Conservation (phyloP, 2,329 filamentous ascomycete species). For the Pseudogymnoascus sp. region DNA sequence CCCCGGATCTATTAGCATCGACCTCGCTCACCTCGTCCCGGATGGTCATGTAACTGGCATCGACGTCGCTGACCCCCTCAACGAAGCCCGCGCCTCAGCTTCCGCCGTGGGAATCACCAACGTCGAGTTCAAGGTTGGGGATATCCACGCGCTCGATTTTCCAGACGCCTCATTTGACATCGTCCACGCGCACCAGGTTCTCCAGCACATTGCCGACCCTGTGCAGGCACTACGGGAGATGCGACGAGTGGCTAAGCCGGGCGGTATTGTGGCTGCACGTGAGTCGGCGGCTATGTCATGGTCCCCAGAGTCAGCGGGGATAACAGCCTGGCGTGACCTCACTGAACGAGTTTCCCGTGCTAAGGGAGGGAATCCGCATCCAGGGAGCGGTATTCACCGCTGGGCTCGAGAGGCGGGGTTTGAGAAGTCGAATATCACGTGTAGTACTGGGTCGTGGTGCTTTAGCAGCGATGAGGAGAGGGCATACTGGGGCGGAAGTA, state of each 20-base stretch:
- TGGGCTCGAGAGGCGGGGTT: slow-evolving; percentile 17
- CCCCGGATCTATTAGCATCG: slow-evolving; percentile 40
- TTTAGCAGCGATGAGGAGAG: slow-evolving; percentile 9
- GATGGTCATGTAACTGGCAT: slow-evolving; percentile 34
- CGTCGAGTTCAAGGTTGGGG: slow-evolving; percentile 17
- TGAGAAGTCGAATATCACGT: slow-evolving; percentile 6
- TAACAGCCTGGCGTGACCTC: slow-evolving; percentile 12
- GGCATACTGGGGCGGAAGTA: slow-evolving; percentile 12
- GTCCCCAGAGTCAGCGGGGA: slow-evolving; percentile 14
- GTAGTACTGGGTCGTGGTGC: slow-evolving; percentile 13
- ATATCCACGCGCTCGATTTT: slow-evolving; percentile 28
- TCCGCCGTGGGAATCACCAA: slow-evolving; percentile 15
- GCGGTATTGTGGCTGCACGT: slow-evolving; percentile 43
- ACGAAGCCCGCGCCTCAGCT: slow-evolving; percentile 15
- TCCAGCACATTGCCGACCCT: slow-evolving; percentile 47
- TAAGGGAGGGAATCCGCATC: slow-evolving; percentile 12
- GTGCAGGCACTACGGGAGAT: slow-evolving; percentile 43
- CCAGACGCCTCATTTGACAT: slow-evolving; percentile 47
- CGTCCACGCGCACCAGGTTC: slow-evolving; percentile 51
- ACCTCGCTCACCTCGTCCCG: slow-evolving; percentile 33
- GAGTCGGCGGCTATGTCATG: slow-evolving; percentile 19
- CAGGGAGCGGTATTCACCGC: slow-evolving; percentile 10
- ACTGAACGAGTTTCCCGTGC: slow-evolving; percentile 10
- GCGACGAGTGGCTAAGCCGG: slow-evolving; percentile 43
- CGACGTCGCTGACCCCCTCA: slow-evolving; percentile 26